Percentiles rank a stretch among this genome's conserved stretches.
phyloP scores from a whole-genome alignment of 2,329 filamentous ascomycete genomes.

The Apiospora koreana region DNA sequence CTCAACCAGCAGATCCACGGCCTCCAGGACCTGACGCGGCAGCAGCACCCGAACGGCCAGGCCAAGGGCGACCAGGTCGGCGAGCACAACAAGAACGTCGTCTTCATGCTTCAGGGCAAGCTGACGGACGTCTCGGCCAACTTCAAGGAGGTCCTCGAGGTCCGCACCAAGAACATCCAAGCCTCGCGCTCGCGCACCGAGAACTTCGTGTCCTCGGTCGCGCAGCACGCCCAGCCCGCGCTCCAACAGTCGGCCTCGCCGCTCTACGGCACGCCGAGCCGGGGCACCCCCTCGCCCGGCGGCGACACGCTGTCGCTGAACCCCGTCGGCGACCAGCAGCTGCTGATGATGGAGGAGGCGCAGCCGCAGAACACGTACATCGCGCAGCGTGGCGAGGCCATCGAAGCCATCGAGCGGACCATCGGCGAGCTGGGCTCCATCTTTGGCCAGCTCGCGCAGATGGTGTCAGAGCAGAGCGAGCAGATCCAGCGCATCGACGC shows the following conservation, averaged over 20 bases:
- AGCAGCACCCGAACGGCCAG: conserved; percentile 59
- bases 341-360: conserved; percentile 92
- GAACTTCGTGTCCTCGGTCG: conserved; percentile 92
- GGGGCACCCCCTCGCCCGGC: conserved; percentile 66
- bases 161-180: conserved; percentile 96
- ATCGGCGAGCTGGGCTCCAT: conserved; percentile 91
- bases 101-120: conserved; percentile 87
- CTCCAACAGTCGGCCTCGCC: conserved; percentile 79
- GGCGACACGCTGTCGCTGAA: conserved; percentile 82
- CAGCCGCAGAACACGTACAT: conserved; percentile 86
- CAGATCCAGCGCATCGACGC: conserved; percentile 98
- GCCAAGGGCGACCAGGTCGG: conserved; percentile 76
- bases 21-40: conserved; percentile 75
- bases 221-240: conserved; percentile 69
- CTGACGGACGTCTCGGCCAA: conserved; percentile 90
- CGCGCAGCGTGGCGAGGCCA: conserved; percentile 89
- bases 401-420: conserved; percentile 94
- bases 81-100: conserved; percentile 97
- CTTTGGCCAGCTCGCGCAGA: conserved; percentile 90
- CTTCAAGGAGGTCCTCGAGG: conserved; percentile 96
- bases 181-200: conserved; percentile 89
- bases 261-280: conserved; percentile 76
- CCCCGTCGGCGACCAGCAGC: conserved; percentile 75
- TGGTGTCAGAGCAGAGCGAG: conserved; percentile 94
- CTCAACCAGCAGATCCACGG: conserved; percentile 83